phyloP scores from a whole-genome alignment of 192 early-diverging fungal species.

The Haplosporangium gracile region DNA sequence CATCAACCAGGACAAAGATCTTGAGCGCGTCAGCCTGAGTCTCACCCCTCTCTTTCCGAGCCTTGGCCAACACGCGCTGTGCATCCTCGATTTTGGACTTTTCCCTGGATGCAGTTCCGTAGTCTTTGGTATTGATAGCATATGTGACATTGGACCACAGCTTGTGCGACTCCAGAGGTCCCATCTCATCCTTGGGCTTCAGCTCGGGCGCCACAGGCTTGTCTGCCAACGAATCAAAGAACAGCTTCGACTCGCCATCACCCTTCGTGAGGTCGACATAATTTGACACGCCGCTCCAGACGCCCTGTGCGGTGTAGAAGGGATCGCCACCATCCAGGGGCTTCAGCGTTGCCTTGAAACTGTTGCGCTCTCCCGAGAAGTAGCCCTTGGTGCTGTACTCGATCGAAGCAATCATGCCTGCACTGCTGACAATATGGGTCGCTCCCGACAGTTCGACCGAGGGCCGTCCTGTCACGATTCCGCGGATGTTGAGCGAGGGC shows the following conservation, averaged over 20 bases:
- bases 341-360: slow-evolving; percentile 71
- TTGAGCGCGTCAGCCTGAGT: slow-evolving; percentile 44
- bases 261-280: slow-evolving; percentile 56
- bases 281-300: slow-evolving; percentile 76
- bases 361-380: slow-evolving; percentile 82
- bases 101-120: slow-evolving; percentile 72
- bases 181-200: slow-evolving; percentile 70
- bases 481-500: slow-evolving; percentile 80
- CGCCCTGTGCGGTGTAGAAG: slow-evolving; percentile 58
- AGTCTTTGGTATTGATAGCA: slow-evolving; percentile 75
- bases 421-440: slow-evolving; percentile 33
- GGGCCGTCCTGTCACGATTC: slow-evolving; percentile 68
- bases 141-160: slow-evolving; percentile 80
- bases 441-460: slow-evolving; percentile 44
- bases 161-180: slow-evolving; percentile 72
- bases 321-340: neutral
- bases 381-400: slow-evolving; percentile 81
- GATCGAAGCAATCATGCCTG: slow-evolving; percentile 60
- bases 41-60: slow-evolving; percentile 64
- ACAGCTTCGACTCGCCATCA: slow-evolving; percentile 32
- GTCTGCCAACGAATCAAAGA: slow-evolving; percentile 71
- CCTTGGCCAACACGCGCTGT: slow-evolving; percentile 73
- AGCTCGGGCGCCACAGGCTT: slow-evolving; percentile 70
- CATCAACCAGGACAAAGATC: slow-evolving; percentile 33
- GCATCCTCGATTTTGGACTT: slow-evolving; percentile 78